A percentile compares a stretch with the other conserved stretches of the same genome.
phyloP scores from a whole-genome alignment of 1,139 yeast genomes.

The Diutina pseudorugosa region DNA sequence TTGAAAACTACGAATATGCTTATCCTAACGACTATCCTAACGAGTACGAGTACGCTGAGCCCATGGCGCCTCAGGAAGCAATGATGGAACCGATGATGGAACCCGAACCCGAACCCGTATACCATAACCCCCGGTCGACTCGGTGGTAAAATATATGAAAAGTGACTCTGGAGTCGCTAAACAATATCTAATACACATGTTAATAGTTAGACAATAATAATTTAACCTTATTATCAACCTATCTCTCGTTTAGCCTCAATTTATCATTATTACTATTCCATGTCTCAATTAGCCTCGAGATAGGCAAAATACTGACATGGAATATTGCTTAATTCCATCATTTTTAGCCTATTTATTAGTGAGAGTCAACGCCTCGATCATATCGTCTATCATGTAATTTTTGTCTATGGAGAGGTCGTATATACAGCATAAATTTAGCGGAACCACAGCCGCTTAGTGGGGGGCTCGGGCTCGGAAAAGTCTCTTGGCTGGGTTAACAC shows the following conservation, averaged over 20 bases:
- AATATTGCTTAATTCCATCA: too few species aligned
- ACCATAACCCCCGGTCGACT: neutral
- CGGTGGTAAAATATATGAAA: neutral
- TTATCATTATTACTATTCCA: too few species aligned
- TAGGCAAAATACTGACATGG: too few species aligned
- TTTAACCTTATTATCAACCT: neutral
- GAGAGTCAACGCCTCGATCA: too few species aligned
- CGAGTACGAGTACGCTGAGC: neutral
- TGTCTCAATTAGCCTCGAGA: too few species aligned
- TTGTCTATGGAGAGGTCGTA: neutral
- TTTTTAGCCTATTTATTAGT: too few species aligned
- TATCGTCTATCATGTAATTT: too few species aligned
- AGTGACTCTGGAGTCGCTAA: neutral
- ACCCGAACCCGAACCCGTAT: neutral
- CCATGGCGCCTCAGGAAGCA: neutral
- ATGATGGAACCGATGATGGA: neutral
- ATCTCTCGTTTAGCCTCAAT: too few species aligned
- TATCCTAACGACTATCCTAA: neutral
- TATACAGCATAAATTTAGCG: neutral
- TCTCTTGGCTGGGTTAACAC: constrained; percentile 20
- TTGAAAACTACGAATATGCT: neutral
- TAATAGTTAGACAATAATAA: neutral
- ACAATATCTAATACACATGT: neutral
- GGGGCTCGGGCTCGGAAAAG: constrained; percentile 8
- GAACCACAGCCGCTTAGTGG: neutral